Conservation (phyloP, 352 stramenopile species). For the Nothophytophthora sp. region DNA sequence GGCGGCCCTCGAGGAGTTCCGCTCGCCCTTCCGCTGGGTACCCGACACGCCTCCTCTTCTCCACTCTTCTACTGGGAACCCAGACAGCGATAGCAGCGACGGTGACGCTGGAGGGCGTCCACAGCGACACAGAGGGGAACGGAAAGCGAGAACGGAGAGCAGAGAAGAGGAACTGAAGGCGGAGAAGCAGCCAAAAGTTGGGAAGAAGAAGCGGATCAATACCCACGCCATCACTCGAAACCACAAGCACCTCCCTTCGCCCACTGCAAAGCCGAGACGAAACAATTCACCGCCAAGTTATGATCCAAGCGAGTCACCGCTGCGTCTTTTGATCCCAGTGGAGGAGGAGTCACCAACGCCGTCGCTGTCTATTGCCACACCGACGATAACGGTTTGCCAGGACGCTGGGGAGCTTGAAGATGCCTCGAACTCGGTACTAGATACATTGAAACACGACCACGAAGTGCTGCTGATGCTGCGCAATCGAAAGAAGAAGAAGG, state of each 20-base stretch:
- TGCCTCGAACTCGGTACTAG: neutral
- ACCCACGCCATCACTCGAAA: constrained; percentile 6
- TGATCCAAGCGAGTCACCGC: neutral
- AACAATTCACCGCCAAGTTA: constrained; percentile 9
- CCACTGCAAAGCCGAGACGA: neutral
- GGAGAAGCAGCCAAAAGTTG: neutral
- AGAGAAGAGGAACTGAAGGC: constrained; percentile 2
- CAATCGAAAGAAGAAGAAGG: constrained; percentile 6
- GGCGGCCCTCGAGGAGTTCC: constrained; percentile 65
- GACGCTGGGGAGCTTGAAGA: constrained; percentile 1
- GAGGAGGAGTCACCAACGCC: neutral
- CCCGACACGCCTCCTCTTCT: constrained; percentile 4
- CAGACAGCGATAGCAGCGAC: constrained; percentile 1
- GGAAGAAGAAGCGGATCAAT: constrained; percentile 8
- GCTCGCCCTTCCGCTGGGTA: constrained; percentile 59
- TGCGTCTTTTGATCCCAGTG: neutral
- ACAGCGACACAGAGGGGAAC: neutral
- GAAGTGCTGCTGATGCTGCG: constrained; percentile 1
- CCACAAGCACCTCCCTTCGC: constrained; percentile 13
- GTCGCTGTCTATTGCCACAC: constrained; percentile 1
- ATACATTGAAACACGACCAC: constrained; percentile 17
- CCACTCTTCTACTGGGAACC: constrained; percentile 3
- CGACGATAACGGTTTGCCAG: neutral
- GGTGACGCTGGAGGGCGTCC: neutral
- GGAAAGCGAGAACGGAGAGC: neutral